phyloP scores from a whole-genome alignment of 345 rosid species.

The Corchorus olitorius region DNA sequence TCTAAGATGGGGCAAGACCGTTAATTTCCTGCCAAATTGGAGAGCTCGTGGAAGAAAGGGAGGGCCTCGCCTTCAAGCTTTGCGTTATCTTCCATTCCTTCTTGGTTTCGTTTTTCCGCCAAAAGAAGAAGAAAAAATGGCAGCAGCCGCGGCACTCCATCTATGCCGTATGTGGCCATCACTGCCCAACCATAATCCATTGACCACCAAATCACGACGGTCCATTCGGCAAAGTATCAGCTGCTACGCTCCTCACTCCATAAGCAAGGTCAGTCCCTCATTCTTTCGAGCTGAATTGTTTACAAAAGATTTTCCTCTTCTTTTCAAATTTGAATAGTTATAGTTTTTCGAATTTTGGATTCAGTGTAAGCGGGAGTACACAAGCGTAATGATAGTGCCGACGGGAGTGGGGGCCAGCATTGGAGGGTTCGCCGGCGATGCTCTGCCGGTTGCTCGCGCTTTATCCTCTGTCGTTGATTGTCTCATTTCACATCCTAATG shows the following conservation, averaged over 20 bases:
- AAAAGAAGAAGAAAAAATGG: conserved; percentile 23
- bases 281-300: neutral
- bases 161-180: conserved; percentile 28
- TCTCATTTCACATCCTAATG: conserved; percentile 66
- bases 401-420: conserved; percentile 63
- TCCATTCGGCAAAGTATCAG: conserved; percentile 11
- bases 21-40: too few species aligned
- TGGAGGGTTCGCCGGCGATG: conserved; percentile 71
- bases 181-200: neutral
- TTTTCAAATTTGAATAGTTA: neutral
- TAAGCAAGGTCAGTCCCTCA: conserved; percentile 34
- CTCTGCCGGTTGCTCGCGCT: conserved; percentile 60
- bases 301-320: neutral
- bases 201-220: conserved; percentile 21
- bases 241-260: conserved; percentile 28
- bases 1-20: too few species aligned
- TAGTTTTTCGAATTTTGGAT: neutral
- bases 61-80: too few species aligned
- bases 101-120: conserved; percentile 17
- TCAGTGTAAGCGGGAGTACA: conserved; percentile 58
- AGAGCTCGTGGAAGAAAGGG: too few species aligned
- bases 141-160: conserved; percentile 17
- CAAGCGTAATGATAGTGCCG: conserved; percentile 65
- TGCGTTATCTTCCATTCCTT: too few species aligned
- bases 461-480: conserved; percentile 64